Evolutionary conservation across 1,284 basidiomycete genomes (phyloP), one percentile per base, ranked within the genome.

Genomic region (Uromyces viciae-fabae): DNA sequence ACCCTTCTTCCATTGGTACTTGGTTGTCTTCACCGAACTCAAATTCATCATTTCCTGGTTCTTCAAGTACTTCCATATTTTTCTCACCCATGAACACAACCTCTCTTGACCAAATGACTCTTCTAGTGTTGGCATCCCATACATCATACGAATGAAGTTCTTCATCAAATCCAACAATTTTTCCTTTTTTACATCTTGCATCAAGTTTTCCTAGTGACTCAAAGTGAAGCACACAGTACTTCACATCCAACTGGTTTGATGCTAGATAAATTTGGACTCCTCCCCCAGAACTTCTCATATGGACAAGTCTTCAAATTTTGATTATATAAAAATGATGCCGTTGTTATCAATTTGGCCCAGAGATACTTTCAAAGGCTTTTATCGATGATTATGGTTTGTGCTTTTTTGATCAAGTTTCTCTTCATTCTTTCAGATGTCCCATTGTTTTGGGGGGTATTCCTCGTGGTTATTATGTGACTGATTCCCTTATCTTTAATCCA

Each of bases 371-470:
- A 19, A 11, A 40, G 33, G 15, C 40, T 28, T 14, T 14, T 40
- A n/a, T 69, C 38, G 3, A 42, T n/a, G 22, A 69, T 69, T 36
- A 69, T 19, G 2, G 40, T 42, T 40, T 38, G 36, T 31, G 14
- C 28, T 69, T 69, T 69, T 17, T 69, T 38, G 14, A 69, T 42
- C 28, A 69, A 5, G 1, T 31, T 40, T 43, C 38, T 36, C 7
- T 69, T 69, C 11, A 38, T 69, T 19, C 38, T 14, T 42, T 69
- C 69, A 22, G 46, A 17, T 9, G 52, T 72, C 2, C 69, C 69
- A 52, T 72, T 72, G 43, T 72, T 22, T 46, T 72, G 69, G 17
- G 69, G 69, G 46, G 69, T 72, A 49, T 72, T 25, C 25, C 38
- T 36, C 14, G 69, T 72, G 19, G 40, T 72, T 15, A 72, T 31